Evolutionary conservation across 345 rosid genomes (phyloP), one percentile per base, ranked within the genome.

Genomic region (Euclidium syriacum): DNA sequence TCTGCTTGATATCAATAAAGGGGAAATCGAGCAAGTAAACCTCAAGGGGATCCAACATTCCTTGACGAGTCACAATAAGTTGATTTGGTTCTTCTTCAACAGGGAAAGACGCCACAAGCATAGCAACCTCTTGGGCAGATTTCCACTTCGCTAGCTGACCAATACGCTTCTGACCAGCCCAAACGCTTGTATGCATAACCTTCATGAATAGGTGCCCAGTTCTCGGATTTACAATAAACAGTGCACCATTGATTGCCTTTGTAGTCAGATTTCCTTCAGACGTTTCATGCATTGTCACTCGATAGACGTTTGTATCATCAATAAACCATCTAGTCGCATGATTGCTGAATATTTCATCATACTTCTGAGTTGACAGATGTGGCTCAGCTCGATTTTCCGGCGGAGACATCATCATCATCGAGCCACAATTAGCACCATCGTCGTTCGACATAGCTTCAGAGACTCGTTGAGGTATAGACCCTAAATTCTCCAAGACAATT

Each of bases 101-200:
- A 22, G 96, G 96, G 65, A 88, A 66, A 52, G 96, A 88, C 34
- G 92, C 81, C 49, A 88, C 96, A 74, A 88, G 87, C 48, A 92
- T 92, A 67, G 85, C 52, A 85, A 85, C 90, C 96, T 85, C 70
- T 83, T 85, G 15, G 96, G 90, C 49, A 88, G 83, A 75, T 88
- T 90, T 68, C 96, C 92, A 25, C 85, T 88, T 81, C 92, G 96
- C n/a, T n/a, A n/a, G n/a, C n/a, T n/a, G n/a, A n/a, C n/a, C n/a
- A n/a, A n/a, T n/a, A n/a, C n/a, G n/a, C 78, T 88, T 88, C 77
- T 88, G 96, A 64, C 96, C 92, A 34, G 96, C 96, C 92, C 92
- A 83, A 4, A 85, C 92, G 63, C 96, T 85, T 26, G 96, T 85
- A 72, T 85, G 92, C 62, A 85, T 88, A 35, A 85, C 96, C 95